Percentiles rank a stretch among this genome's conserved stretches.
These are phyloP conservation scores for Henckelia pumila DNA, from an alignment of 257 asterid species.

Conservation along the genomic window DNA sequence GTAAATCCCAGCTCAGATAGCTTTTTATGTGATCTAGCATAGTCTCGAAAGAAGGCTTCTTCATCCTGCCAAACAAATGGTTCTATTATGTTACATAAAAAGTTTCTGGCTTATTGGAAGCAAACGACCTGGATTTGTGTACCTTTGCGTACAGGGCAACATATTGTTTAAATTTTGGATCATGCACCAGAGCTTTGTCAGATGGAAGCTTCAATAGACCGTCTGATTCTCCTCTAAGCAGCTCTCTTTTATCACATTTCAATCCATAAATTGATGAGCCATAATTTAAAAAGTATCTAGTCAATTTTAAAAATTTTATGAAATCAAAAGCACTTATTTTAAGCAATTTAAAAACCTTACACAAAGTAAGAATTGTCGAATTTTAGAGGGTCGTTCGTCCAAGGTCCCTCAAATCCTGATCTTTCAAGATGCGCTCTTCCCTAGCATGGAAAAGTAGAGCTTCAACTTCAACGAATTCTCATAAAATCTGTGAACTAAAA, in stretches of 20 bases:
- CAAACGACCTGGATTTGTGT: not conserved
- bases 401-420: slow-evolving; percentile 89
- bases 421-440: slow-evolving; percentile 85
- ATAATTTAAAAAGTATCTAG: not conserved
- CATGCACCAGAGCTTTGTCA: slow-evolving; percentile 67
- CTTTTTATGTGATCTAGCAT: slow-evolving; percentile 78
- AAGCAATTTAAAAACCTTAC: slow-evolving; percentile 48
- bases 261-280: slow-evolving; percentile 11
- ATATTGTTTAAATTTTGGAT: slow-evolving; percentile 49
- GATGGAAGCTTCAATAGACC: slow-evolving; percentile 79
- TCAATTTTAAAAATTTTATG: no score
- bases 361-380: slow-evolving; percentile 79
- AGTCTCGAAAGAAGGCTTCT: slow-evolving; percentile 82
- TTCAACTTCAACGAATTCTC: not conserved
- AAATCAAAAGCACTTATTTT: no score
- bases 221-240: slow-evolving; percentile 60
- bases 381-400: slow-evolving; percentile 81
- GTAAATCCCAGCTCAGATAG: slow-evolving; percentile 84
- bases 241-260: slow-evolving; percentile 48
- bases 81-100: not conserved
- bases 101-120: not conserved
- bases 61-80: slow-evolving; percentile 51
- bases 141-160: slow-evolving; percentile 75
- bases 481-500: slow-evolving; percentile 4
- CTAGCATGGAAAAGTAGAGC: slow-evolving; percentile 31